Conservation (phyloP, 768 basidiomycete species). For the Tulasnella sp. region DNA sequence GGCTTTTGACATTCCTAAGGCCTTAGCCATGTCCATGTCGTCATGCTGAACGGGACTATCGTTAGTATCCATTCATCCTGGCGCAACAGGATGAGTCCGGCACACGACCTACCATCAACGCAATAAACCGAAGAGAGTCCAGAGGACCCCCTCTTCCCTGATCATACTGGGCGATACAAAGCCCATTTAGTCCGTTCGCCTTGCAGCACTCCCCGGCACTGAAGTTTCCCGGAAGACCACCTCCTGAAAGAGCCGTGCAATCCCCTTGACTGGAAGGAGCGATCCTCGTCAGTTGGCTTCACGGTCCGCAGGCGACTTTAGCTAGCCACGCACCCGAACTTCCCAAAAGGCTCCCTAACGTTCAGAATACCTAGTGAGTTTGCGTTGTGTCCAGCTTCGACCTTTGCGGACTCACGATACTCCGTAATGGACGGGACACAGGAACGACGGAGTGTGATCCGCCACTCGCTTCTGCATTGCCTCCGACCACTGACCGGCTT, state of each 20-base stretch:
- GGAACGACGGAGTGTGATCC: slow-evolving; percentile 12
- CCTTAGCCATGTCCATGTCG: not conserved
- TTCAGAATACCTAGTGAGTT: not conserved
- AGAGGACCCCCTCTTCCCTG: not conserved
- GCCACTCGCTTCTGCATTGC: not conserved
- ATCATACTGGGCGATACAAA: not conserved
- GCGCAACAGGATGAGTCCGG: not conserved
- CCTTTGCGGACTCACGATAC: not conserved
- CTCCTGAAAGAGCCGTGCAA: slow-evolving; percentile 12
- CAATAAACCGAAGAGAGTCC: not conserved
- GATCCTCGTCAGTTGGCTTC: not conserved
- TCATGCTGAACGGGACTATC: not conserved
- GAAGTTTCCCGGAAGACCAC: slow-evolving; percentile 1
- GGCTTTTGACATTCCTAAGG: not conserved
- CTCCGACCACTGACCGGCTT: not conserved
- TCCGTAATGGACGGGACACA: slow-evolving; percentile 17
- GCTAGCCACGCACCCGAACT: not conserved
- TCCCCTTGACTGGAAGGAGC: not conserved
- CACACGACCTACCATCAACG: not conserved
- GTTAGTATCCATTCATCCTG: not conserved
- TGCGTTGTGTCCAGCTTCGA: not conserved
- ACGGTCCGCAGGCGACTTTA: not conserved
- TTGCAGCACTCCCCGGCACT: slow-evolving; percentile 2
- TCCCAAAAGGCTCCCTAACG: slow-evolving; percentile 17
- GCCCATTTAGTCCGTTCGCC: not conserved